These are phyloP conservation scores for Salicornia ramosissima DNA, from an alignment of 148 eudicot genomes.

Conservation along the genomic window DNA sequence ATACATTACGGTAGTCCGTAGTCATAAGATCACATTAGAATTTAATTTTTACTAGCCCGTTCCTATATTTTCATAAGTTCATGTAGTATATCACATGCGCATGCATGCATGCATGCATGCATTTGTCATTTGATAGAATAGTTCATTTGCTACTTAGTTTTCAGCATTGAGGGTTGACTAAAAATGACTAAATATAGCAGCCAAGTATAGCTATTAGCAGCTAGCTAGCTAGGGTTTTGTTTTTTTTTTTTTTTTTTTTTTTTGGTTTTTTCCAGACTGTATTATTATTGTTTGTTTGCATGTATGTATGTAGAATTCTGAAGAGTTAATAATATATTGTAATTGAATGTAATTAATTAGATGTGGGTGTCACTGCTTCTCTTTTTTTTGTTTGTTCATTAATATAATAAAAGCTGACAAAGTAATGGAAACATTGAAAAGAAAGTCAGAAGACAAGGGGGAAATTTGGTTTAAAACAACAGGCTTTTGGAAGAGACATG, in stretches of 20 bases:
- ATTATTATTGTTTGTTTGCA: not conserved
- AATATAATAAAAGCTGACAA: constrained; percentile 14
- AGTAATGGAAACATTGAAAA: constrained; percentile 6
- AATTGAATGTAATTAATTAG: no score
- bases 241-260: not conserved
- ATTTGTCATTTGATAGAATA: constrained; percentile 14
- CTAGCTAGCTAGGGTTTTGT: not conserved
- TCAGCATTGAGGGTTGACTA: constrained; percentile 5
- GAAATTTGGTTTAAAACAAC: constrained; percentile 18
- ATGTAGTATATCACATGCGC: not conserved
- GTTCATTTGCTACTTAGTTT: not conserved
- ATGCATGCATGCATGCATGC: constrained; percentile 11
- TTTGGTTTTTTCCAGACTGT: not conserved
- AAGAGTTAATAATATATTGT: no score
- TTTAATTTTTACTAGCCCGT: no score
- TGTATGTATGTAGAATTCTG: no score
- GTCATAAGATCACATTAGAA: no score
- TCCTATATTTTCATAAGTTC: constrained; percentile 2
- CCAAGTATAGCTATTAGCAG: no score
- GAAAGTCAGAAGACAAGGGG: constrained; percentile 22
- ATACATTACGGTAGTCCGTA: no score
- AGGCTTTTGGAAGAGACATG: constrained; percentile 20
- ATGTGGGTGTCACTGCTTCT: not conserved
- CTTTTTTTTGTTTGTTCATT: not conserved
- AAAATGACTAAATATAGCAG: not conserved